Base-by-base conservation (phyloP, 148 eudicot genomes). In the Vaccinium myrtillus region DNA sequence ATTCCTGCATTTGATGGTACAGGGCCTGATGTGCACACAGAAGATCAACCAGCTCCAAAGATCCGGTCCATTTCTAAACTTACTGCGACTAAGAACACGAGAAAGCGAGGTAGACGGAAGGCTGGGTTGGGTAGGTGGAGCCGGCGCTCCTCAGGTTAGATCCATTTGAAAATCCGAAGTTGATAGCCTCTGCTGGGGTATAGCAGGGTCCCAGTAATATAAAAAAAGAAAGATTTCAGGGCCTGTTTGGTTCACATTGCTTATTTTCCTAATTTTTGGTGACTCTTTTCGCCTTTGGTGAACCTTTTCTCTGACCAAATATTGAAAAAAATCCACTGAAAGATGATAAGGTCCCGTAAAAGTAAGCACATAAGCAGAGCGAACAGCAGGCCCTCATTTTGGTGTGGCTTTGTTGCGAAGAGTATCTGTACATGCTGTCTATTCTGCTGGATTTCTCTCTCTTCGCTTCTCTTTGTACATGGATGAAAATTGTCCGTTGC, bases 51-150 rank as follows among this genome's bases (percentile, higher is more conserved):
- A 53, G 39, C 88, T 18, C 87, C 84, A 23, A 94, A 91, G 89
- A 71, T 84, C 25, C 88, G 90, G 13, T 89, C 93, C 59, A 81
- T 87, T 32, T 75, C 91, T 49, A 87, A 90, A 87, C 53, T 86
- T 51, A 85, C 83, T 53, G 83, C 78, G 67, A 85, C 93, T 8
- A 86, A 83, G 78, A 90, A 77, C 81, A 94, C 84, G 89, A 90
- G 87, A 80, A 91, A 88, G 84, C 90, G 93, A 65, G 93, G 89
- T n/a, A 88, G 90, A 76, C 91, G 94, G 75, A 92, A 87, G 86
- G 91, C 89, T 83, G 88, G 89, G 61, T 61, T 86, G 23, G 79
- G 90, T 50, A 88, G 83, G 86, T 90, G 92, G 94, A 87, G 55
- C 77, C 81, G 90, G 65, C 87, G 85, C 85, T 81, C 87, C 81